Evolutionary conservation across 2,329 filamentous ascomycete genomes (phyloP), one percentile per base, ranked within the genome.

Genomic region (Byssoonygena ceratinophila): DNA sequence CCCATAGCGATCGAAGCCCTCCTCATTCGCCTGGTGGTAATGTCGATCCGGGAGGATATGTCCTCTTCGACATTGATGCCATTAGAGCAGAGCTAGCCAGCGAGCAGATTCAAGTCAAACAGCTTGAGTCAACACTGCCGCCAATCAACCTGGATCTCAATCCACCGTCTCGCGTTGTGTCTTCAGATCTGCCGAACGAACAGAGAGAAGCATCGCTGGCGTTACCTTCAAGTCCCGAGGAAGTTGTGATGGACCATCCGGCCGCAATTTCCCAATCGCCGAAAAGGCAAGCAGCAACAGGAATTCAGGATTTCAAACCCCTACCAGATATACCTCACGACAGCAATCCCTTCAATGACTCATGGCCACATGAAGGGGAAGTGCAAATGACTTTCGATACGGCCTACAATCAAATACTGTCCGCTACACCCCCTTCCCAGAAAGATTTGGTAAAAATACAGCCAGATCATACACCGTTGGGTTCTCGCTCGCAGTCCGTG

Each of bases 11-110:
- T 34, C 60, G 63, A 18, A 64, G 62, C 14, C 49, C 60, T 37
- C 60, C 58, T 11, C 57, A 59, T 43, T 61, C 65, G 3, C 60
- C 40, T 16, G 63, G 67, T 8, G 58, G 58, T 23, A 66, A 67
- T 18, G 58, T 64, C 27, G 61, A 64, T 14, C 58, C 61, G 5
- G 65, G 69, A 14, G 66, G 67, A 18, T 73, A 74, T 31, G 84
- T 97, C 7, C 76, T 98, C 43, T 98, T 98, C 62, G 92, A 98
- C 62, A 81, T 98, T 44, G 92, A 98, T 61, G 92, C 92, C 11
- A 97, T 98, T 58, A 79, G 87, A 46, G 83, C 87, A 8, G 87
- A 94, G 62, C 74, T 98, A 31, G 87, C 87, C 25, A 80, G 79
- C 46, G 85, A 91, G 57, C 75, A 76, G 40, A 77, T 79, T 22